Base-by-base conservation (phyloP, 192 early-diverging fungal species). In the Backusella tarrabulga region DNA sequence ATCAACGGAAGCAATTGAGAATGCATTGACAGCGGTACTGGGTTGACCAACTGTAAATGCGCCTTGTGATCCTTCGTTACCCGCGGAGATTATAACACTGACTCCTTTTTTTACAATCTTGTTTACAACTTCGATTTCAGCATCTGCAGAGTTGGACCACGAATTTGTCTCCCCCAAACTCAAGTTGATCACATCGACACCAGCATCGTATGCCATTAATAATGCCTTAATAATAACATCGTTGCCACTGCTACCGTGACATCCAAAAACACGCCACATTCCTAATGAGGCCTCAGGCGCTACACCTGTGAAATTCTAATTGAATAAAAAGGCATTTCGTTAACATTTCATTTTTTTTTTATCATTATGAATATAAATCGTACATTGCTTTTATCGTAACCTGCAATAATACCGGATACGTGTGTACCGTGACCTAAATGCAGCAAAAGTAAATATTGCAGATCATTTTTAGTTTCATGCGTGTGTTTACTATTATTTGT, bases 211-310 rank as follows among this genome's bases (percentile, higher is more conserved):
- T 1, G 96, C 97, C 17, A 81, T 80, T 76, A 91, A 84, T 75
- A 98, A 81, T 29, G 92, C 97, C 66, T 90, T 85, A 66, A 94
- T 89, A 42, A 97, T 90, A 34, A 96, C 74, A 70, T 95, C 95
- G 32, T 91, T 88, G 50, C 85, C 82, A 9, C 86, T 85, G n/a
- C 80, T 81, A 67, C 91, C 91, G 75, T 84, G 86, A 80, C 96
- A 97, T 23, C 94, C 94, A 79, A 95, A 93, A 23, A 97, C 88
- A 66, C 96, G 87, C 86, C 93, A 98, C 17, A 88, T 89, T 7
- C 92, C 92, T 34, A 97, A 82, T 0, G 86, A 93, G 41, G 91
- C 91, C 15, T 83, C 81, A 38, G 89, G 91, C 4, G 89, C 92
- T 29, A 94, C 90, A 42, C 93, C 93, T 3, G 83, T 82, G 15